Percentiles rank a stretch among this genome's conserved stretches.
These are phyloP conservation scores for Glarea lozoyensis DNA, from an alignment of 495 filamentous ascomycete genomes.

Conservation along the genomic window DNA sequence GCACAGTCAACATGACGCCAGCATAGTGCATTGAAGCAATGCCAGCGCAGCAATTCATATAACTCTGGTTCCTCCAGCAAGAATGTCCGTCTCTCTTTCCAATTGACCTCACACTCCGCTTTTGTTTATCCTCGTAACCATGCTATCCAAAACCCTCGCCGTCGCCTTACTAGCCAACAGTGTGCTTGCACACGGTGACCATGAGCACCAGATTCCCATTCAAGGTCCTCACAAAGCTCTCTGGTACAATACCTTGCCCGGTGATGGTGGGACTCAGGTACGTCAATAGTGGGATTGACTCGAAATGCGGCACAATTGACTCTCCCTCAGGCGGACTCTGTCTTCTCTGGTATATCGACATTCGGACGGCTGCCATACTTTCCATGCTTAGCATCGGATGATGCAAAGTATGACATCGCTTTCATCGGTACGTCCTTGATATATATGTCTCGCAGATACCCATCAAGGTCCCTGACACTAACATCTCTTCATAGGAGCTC, in stretches of 20 bases:
- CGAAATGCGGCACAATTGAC: slow-evolving; percentile 9
- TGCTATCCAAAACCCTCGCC: slow-evolving; percentile 18
- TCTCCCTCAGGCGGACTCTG: slow-evolving; percentile 36
- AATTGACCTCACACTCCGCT: neutral
- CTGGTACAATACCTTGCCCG: slow-evolving; percentile 47
- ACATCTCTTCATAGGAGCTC: slow-evolving; percentile 25
- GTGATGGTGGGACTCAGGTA: slow-evolving; percentile 50
- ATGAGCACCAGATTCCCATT: slow-evolving; percentile 30
- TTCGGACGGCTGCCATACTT: slow-evolving; percentile 73
- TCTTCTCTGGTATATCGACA: slow-evolving; percentile 53
- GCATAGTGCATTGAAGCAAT: slow-evolving; percentile 7
- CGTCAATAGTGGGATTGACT: slow-evolving; percentile 1
- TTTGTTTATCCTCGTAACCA: slow-evolving; percentile 11
- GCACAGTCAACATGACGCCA: slow-evolving; percentile 20
- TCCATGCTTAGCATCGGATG: slow-evolving; percentile 64
- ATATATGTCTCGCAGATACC: neutral
- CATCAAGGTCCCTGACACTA: slow-evolving; percentile 13
- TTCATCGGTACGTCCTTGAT: slow-evolving; percentile 49
- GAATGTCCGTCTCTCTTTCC: slow-evolving; percentile 3
- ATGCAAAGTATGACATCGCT: slow-evolving; percentile 66
- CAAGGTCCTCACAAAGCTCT: slow-evolving; percentile 38
- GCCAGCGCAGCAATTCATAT: slow-evolving; percentile 17
- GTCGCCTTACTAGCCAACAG: slow-evolving; percentile 11
- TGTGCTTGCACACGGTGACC: slow-evolving; percentile 24
- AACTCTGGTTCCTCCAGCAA: no score